Evolutionary conservation across 345 rosid genomes (phyloP), one percentile per base, ranked within the genome.

Genomic region (Populus deltoides): DNA sequence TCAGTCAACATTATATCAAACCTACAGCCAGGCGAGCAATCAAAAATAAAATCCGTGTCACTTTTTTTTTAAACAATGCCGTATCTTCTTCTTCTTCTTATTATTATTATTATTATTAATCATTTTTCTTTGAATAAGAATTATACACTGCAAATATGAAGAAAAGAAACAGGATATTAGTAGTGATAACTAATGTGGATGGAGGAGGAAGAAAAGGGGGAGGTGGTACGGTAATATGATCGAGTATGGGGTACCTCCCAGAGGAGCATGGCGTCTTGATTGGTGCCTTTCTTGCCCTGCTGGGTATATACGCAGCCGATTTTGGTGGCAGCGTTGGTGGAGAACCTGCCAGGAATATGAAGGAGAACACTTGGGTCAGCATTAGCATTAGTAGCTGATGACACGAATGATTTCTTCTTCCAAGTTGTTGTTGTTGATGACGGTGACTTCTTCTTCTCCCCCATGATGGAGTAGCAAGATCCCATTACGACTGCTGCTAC

Each of bases 221-320:
- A 41, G 45, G 45, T 3, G 45, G 45, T 41, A 41, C 10, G 45
- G 4, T 41, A 10, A 9, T 41, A 41, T 41, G 45, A 41, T 41
- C 45, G 15, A 41, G 45, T 2, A 41, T 9, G 15, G 12, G 3
- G 45, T 47, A 67, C 70, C 70, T 67, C 70, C 91, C 97, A 95
- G 80, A 90, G 90, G 62, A 95, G 84, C 98, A 95, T 95, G 80
- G 99, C 94, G 80, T 95, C 99, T 87, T 95, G 99, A 79, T 95
- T 95, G 76, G 95, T 92, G 27, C 99, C 99, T 84, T 95, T 95
- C 85, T 88, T 95, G 59, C 99, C 99, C 83, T 95, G 99, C 35
- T 95, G 99, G 31, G 98, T 93, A 57, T 94, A 87, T 76, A 95
- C 83, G 92, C 97, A 88, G 45, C 96, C 92, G 71, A 66, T 80